Percentiles rank a stretch among this genome's conserved stretches.
phyloP scores from a whole-genome alignment of 2,329 filamentous ascomycete genomes.

The Lasiodiplodia sp. region DNA sequence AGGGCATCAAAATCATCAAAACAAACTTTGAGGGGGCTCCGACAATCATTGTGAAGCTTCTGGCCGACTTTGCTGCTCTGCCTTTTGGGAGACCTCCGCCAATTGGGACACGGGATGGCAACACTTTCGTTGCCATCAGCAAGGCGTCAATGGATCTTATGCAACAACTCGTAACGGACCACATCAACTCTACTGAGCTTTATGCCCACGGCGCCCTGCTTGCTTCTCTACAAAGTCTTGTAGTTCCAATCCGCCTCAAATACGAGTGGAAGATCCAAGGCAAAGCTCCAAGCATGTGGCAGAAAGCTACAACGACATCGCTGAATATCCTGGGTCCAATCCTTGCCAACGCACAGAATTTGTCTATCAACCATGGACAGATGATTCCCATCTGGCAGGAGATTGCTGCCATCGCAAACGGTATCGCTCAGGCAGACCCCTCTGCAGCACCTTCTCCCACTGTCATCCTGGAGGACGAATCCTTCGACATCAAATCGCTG shows the following conservation, averaged over 20 bases:
- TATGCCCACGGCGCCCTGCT: slow-evolving; percentile 73
- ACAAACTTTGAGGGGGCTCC: slow-evolving; percentile 71
- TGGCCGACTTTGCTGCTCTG: slow-evolving; percentile 74
- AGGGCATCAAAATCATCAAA: slow-evolving; percentile 71
- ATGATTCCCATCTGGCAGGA: slow-evolving; percentile 69
- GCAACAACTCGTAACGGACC: slow-evolving; percentile 65
- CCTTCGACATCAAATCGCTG: slow-evolving; percentile 82
- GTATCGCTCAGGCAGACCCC: slow-evolving; percentile 48
- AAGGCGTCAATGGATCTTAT: slow-evolving; percentile 80
- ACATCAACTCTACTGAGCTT: slow-evolving; percentile 70
- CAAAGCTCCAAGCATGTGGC: slow-evolving; percentile 78
- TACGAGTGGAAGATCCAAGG: slow-evolving; percentile 79
- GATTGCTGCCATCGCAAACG: slow-evolving; percentile 45
- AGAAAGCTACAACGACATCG: slow-evolving; percentile 74
- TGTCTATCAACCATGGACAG: slow-evolving; percentile 46
- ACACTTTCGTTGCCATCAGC: slow-evolving; percentile 89
- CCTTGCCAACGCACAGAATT: slow-evolving; percentile 56
- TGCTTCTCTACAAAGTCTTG: slow-evolving; percentile 70
- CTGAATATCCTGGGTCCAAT: slow-evolving; percentile 73
- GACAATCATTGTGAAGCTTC: slow-evolving; percentile 71
- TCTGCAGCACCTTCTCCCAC: slow-evolving; percentile 49
- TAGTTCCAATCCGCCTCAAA: slow-evolving; percentile 76
- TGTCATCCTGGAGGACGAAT: slow-evolving; percentile 66
- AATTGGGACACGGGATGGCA: slow-evolving; percentile 52
- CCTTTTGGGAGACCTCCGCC: slow-evolving; percentile 60